Base-by-base conservation (phyloP, 2,329 filamentous ascomycete species). In the Colletotrichum tanaceti region DNA sequence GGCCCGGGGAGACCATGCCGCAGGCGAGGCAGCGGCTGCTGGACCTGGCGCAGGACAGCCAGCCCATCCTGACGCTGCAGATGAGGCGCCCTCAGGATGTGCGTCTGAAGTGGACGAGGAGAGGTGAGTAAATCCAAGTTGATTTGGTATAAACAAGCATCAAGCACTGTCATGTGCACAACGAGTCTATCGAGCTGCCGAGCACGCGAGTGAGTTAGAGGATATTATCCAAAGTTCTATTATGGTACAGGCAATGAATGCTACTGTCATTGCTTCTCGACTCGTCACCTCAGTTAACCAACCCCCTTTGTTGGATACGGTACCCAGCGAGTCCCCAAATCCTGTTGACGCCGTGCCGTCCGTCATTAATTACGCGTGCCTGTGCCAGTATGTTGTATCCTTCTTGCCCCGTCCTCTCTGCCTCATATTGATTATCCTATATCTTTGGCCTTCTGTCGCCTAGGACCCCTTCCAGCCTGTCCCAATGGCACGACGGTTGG, bases 21-120 rank as follows among this genome's bases (percentile, higher is more conserved):
- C 9, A 39, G 32, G 58, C 58, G n/a, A 41, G 46, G 9, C 20
- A 41, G 14, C 18, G 58, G 22, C 4, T 60, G 32, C 1, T 28
- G 35, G 35, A 32, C 20, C 24, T 50, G 35, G 32, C 18, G 16
- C 32, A 50, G 20, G 58, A 60, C 5, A 32, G 58, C 35, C 58
- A 60, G 46, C 46, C 58, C 6, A 5, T n/a, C 11, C 1, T 60
- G 20, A 60, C 58, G 11, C 3, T 60, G 16, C 58, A 60, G 35
- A 60, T 60, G 58, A 60, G 43, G 4, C 14, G 58, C 16, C 58
- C 58, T 16, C n/a, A 50, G 10, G 58, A 60, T 10, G 44, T 60
- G 1, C 46, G 16, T 10, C 20, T 60, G 32, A 39, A 35, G 22
- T 60, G 58, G 58, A 7, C 35, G 16, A 41, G n/a, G n/a, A 46